Conservation (phyloP, 768 basidiomycete species). For the Lactarius tabidus region DNA sequence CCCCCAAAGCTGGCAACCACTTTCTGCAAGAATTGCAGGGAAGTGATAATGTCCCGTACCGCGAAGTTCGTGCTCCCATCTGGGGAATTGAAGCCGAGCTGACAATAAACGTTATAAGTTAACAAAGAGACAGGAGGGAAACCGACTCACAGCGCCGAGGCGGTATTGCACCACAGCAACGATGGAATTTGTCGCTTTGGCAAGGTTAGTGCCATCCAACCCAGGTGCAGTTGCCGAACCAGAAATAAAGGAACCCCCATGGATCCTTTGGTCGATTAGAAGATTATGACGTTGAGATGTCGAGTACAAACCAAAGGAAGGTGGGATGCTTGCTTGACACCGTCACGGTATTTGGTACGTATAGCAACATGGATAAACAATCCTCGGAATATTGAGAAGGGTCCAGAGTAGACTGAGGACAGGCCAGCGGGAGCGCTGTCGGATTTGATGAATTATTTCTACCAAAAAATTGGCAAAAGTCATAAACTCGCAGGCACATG, state of each 20-base stretch:
- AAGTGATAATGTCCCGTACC: slow-evolving; percentile 62
- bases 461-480: background rate
- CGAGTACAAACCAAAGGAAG: slow-evolving; percentile 52
- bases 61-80: slow-evolving; percentile 67
- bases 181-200: slow-evolving; percentile 64
- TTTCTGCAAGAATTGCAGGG: slow-evolving; percentile 56
- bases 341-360: slow-evolving; percentile 49
- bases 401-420: slow-evolving; percentile 59
- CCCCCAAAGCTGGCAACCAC: slow-evolving; percentile 65
- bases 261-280: slow-evolving; percentile 51
- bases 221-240: slow-evolving; percentile 71
- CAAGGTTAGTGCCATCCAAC: slow-evolving; percentile 74
- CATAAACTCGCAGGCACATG: background rate
- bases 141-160: slow-evolving; percentile 59
- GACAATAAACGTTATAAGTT: slow-evolving; percentile 15
- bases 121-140: background rate
- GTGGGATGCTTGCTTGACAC: slow-evolving; percentile 40
- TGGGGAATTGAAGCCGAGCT: slow-evolving; percentile 77
- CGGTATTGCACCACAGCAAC: slow-evolving; percentile 84
- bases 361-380: slow-evolving; percentile 76
- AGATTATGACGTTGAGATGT: background rate
- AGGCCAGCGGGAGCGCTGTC: slow-evolving; percentile 59
- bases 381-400: slow-evolving; percentile 61
- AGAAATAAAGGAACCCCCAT: slow-evolving; percentile 75
- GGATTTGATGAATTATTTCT: slow-evolving; percentile 52